Base-by-base conservation (phyloP, 2,329 filamentous ascomycete genomes). In the Sordariomycetes sp. region DNA sequence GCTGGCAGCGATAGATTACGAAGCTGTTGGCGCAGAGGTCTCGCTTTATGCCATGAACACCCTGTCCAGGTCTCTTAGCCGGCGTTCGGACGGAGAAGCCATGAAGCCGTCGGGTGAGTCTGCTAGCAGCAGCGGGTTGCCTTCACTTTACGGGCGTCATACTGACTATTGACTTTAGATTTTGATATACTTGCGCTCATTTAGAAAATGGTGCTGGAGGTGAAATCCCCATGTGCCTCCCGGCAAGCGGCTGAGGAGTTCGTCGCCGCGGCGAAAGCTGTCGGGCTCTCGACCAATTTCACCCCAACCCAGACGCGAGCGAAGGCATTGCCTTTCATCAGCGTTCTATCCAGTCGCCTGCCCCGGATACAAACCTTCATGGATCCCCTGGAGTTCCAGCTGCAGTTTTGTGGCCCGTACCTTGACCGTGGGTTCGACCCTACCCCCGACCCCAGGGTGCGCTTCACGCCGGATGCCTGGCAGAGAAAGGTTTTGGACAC, bases 381-480 rank as follows among this genome's bases (percentile, higher is more conserved):
- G 40, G 48, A 43, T 35, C 55, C 60, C 8, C 28, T 65, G 1
- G 77, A 86, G 20, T 89, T 91, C 60, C 87, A 91, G 65, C 72
- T 91, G 12, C 69, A 81, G 10, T 75, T 88, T 65, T 87, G 82
- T 54, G 88, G 87, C 0, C 87, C 88, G 0, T 90, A 88, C 65
- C 79, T 92, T 69, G 87, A 91, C 64, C 77, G 88, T n/a, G 84
- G 79, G 62, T 87, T 90, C 64, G 85, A 88, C 64, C 85, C 87
- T 0, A 74, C 74, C 14, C 79, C 82, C 0, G 89, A 92, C 66
- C 61, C 75, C n/a, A 80, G 89, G 60, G 87, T 90, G 0, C 69
- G 72, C 1, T 93, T 93, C 66, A 72, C 85, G 4, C 88, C 89
- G 1, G 88, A 93, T 72, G 81, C 79, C 3, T 93, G 88, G 89